Conservation (phyloP, 306 rosid genomes). For the Inga laurina region DNA sequence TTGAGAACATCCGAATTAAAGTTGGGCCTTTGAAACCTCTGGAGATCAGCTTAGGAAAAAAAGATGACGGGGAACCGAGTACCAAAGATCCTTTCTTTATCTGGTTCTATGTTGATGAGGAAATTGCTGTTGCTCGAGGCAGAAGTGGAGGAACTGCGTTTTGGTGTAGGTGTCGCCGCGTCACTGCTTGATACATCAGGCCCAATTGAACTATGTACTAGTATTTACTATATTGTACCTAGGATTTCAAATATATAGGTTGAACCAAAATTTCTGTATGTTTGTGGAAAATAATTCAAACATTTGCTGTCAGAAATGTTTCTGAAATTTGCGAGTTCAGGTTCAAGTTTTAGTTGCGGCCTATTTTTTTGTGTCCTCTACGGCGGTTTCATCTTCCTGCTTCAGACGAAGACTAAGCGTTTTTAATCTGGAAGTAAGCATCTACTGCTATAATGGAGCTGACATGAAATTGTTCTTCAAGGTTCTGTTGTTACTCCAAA, state of each 20-base stretch:
- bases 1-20: constrained; percentile 46
- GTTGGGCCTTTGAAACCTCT: constrained; percentile 79
- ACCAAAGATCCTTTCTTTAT: constrained; percentile 43
- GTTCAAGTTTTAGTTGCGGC: not conserved
- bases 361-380: not conserved
- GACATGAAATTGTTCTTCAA: not conserved
- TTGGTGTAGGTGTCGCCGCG: constrained; percentile 82
- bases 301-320: not conserved
- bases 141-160: constrained; percentile 90
- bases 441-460: not conserved
- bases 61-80: constrained; percentile 73
- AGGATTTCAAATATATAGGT: constrained; percentile 7
- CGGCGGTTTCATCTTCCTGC: not conserved
- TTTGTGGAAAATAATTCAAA: not conserved
- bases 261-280: constrained; percentile 7
- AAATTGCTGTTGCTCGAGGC: constrained; percentile 95
- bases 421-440: not conserved
- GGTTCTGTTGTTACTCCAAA: not conserved
- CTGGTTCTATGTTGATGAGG: constrained; percentile 80
- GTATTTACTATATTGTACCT: constrained; percentile 8
- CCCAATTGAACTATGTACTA: not conserved
- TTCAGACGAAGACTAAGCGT: not conserved
- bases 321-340: not conserved
- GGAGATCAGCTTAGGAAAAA: constrained; percentile 74
- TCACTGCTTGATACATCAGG: constrained; percentile 35